Evolutionary conservation across 225 moss, liverwort and hornwort genomes (phyloP), one percentile per base, ranked within the genome.

Genomic region (Rhytidiadelphus loreus): DNA sequence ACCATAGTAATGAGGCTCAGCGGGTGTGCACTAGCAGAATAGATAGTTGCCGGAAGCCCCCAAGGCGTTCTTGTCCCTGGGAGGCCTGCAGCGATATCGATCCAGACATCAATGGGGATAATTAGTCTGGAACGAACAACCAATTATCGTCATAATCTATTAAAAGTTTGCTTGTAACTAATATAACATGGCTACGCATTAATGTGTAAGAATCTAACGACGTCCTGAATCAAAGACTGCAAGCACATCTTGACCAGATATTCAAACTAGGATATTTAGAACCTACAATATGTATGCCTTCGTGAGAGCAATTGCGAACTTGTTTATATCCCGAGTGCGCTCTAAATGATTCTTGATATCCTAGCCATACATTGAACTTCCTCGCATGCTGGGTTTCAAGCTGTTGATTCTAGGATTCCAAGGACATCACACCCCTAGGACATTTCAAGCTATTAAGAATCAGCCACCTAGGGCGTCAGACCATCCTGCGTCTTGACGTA

Each of bases 41-140:
- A 73, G 46, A 91, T 77, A 85, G 83, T 86, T 89, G 91, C 92
- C 90, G 90, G 86, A 91, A 91, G 90, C 90, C 87, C 91, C 94
- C 91, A 93, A 92, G 94, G 91, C 80, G 87, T 90, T 92, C 90
- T 89, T 91, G 91, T 91, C 89, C 92, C 90, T 92, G 87, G 91
- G 91, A 91, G 90, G 91, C 88, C 94, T 92, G 92, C 91, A 91
- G 90, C 88, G 89, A 89, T 92, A 91, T 91, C 87, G 86, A 91
- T 92, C 83, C 87, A 92, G 90, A 88, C 74, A 73, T 87, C 65
- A 78, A 88, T 62, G 62, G 89, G 89, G 81, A 89, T 52, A 80
- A 87, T 88, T 91, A 89, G 83, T 91, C 88, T 86, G 65, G 86
- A 88, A 74, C 75, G 85, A 77, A 85, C 88, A 88, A 87, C 62